Evolutionary conservation across 768 basidiomycete genomes (phyloP).

Genomic region (Mycena albidolilacea): DNA sequence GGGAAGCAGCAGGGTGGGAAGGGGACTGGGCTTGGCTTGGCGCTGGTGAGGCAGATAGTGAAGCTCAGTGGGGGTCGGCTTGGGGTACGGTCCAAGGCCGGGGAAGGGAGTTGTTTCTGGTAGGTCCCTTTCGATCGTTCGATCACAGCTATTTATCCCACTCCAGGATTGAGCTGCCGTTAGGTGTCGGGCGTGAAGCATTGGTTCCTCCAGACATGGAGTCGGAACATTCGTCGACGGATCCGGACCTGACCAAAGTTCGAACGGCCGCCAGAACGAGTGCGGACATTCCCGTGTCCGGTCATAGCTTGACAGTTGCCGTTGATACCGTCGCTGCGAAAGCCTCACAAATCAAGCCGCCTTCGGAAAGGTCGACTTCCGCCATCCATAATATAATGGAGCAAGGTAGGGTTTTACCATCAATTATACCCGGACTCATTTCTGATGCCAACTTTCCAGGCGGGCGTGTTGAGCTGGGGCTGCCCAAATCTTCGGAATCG

Average conservation of each 20-base stretch:
- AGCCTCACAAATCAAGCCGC: slow-evolving; percentile 46
- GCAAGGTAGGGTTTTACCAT: slow-evolving; percentile 57
- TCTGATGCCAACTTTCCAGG: slow-evolving; percentile 50
- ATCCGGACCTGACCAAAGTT: slow-evolving; percentile 42
- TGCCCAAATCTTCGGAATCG: slow-evolving; percentile 51
- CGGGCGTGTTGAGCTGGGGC: slow-evolving; percentile 70
- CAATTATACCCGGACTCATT: not conserved
- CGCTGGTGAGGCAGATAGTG: slow-evolving; percentile 85
- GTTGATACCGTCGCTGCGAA: slow-evolving; percentile 50
- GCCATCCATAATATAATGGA: slow-evolving; percentile 81
- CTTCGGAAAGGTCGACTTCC: slow-evolving; percentile 53
- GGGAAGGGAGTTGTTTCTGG: slow-evolving; percentile 65
- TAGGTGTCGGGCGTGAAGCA: slow-evolving; percentile 79
- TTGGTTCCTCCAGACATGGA: slow-evolving; percentile 49
- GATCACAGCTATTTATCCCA: not conserved
- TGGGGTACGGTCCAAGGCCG: slow-evolving; percentile 75
- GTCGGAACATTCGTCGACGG: slow-evolving; percentile 42
- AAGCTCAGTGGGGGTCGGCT: slow-evolving; percentile 81
- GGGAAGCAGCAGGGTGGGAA: slow-evolving; percentile 82
- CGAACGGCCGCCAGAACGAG: slow-evolving; percentile 40
- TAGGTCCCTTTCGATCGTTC: slow-evolving; percentile 34
- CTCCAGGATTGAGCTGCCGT: slow-evolving; percentile 70
- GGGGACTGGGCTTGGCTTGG: slow-evolving; percentile 82
- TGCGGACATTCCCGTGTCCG: slow-evolving; percentile 37
- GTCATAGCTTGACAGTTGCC: slow-evolving; percentile 45